Conservation (phyloP, 169 alveolate species). For the Neospora caninum region DNA sequence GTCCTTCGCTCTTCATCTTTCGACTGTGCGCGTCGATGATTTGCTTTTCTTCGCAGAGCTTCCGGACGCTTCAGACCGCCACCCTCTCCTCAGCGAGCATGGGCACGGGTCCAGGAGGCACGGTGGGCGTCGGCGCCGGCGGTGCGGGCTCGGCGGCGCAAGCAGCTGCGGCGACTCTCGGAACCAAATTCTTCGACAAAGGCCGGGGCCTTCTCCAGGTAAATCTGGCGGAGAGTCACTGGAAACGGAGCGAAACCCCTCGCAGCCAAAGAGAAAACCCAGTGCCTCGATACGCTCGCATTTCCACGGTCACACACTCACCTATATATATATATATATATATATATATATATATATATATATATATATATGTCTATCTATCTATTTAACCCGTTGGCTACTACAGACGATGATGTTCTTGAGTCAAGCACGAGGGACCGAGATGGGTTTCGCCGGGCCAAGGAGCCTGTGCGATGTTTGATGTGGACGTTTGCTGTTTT, state of each 20-base stretch:
- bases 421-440: no score
- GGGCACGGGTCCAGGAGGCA: conserved; percentile 6
- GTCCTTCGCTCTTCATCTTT: no score
- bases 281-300: no score
- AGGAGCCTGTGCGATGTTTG: no score
- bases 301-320: no score
- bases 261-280: no score
- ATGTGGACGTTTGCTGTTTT: neutral
- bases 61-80: neutral
- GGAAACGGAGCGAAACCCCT: neutral
- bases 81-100: neutral
- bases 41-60: neutral
- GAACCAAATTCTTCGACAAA: conserved; percentile 39
- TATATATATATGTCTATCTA: neutral
- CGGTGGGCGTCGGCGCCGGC: neutral
- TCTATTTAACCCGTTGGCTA: neutral
- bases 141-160: neutral
- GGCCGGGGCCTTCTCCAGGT: conserved; percentile 54
- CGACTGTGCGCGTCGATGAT: neutral
- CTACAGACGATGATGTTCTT: no score
- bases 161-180: conserved; percentile 1
- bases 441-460: no score
- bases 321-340: no score
- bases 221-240: neutral
- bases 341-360: no score